Percentiles rank a stretch among this genome's conserved stretches.
These are phyloP conservation scores for Fraxinus quadrangulata DNA, from an alignment of 257 asterid species.

Conservation along the genomic window DNA sequence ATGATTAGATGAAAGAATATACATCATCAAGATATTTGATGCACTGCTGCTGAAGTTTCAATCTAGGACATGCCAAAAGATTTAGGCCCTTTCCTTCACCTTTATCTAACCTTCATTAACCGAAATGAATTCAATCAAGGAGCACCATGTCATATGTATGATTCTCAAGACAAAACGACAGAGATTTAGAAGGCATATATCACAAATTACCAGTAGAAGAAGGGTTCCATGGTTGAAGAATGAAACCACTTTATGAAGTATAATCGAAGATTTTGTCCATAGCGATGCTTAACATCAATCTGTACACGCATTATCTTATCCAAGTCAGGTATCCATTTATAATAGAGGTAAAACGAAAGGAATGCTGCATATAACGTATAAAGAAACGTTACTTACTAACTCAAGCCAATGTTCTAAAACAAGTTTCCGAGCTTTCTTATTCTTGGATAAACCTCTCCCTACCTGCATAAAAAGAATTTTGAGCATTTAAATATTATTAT, in stretches of 20 bases:
- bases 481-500: background rate
- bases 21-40: constrained; percentile 73
- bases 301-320: background rate
- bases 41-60: constrained; percentile 65
- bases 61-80: constrained; percentile 57
- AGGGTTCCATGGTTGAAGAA: constrained; percentile 59
- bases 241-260: constrained; percentile 57
- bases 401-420: constrained; percentile 72
- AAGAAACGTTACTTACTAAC: constrained; percentile 39
- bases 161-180: background rate
- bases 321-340: background rate
- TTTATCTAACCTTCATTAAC: constrained; percentile 49
- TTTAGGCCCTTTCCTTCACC: constrained; percentile 70
- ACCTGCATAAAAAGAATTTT: constrained; percentile 34
- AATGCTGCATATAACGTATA: background rate
- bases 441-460: constrained; percentile 59
- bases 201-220: constrained; percentile 53
- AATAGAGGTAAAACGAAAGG: background rate
- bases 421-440: constrained; percentile 55
- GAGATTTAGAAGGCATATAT: background rate
- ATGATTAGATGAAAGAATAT: constrained; percentile 12
- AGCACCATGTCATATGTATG: background rate
- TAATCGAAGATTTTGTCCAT: constrained; percentile 69
- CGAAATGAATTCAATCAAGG: no score
- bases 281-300: constrained; percentile 72